Evolutionary conservation across 495 filamentous ascomycete genomes (phyloP), one percentile per base, ranked within the genome.

Genomic region (Penicillium paradoxum): DNA sequence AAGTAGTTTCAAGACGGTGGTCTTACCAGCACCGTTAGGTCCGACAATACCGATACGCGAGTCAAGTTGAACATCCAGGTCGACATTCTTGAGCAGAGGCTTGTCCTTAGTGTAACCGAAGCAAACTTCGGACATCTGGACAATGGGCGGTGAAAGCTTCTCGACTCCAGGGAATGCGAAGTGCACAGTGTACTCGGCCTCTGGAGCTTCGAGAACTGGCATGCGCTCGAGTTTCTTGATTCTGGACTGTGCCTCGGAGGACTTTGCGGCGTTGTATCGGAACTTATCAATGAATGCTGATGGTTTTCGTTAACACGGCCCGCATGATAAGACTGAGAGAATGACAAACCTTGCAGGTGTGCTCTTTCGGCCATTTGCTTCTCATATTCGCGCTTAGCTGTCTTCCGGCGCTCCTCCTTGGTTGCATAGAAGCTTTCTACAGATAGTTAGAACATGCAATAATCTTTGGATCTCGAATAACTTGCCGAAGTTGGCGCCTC

Each of bases 171-270:
- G 93, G 74, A 99, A 97, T 54, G 86, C 88, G 84, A 99, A 99
- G 60, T 97, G 88, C 34, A 99, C 93, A 27, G 81, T 88, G 75
- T 99, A 99, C 68, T 96, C 95, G 47, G 81, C 83, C 71, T 99
- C 93, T 4, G 93, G 93, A 3, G 90, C 73, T 62, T 96, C 87
- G 21, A 97, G 82, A 3, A 95, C 76, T 0, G 95, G 95, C 85
- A 99, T 95, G 58, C 86, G 89, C 70, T 99, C 95, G 24, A 99
- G 79, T 67, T 99, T 99, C 77, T 99, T 99, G 78, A 99, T 97
- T 53, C 93, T 81, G 0, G 91, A 96, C 62, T 99, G 93, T 2
- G 93, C 93, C 76, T 99, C 93, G 14, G 91, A 96, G 0, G 95
- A 96, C 66, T 99, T 99, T 62, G 95, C 93, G 13, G 93, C 93